phyloP scores from a whole-genome alignment of 495 filamentous ascomycete species.

The Aspergillus leporis region DNA sequence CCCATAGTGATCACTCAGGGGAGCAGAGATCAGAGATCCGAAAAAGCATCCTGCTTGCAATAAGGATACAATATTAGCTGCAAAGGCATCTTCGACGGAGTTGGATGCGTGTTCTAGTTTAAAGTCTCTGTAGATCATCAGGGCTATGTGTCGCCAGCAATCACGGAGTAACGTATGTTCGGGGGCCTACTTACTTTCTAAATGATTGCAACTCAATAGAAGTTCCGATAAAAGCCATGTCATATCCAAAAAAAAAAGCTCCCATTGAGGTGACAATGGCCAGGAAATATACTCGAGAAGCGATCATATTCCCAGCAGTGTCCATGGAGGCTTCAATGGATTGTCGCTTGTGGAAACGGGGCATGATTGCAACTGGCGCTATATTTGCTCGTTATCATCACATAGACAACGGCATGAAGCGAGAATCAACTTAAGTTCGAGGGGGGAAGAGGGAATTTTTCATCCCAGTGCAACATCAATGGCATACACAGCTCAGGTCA shows the following conservation, averaged over 20 bases:
- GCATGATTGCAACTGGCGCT: not conserved
- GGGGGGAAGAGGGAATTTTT: not conserved
- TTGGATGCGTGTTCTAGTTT: constrained; percentile 11
- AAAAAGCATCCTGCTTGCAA: constrained; percentile 21
- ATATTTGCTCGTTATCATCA: not conserved
- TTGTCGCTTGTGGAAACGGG: not conserved
- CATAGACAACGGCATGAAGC: not conserved
- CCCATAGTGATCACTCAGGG: constrained; percentile 13
- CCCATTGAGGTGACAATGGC: constrained; percentile 23
- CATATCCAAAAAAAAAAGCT: constrained; percentile 23
- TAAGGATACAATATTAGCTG: constrained; percentile 19
- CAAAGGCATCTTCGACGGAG: constrained; percentile 12
- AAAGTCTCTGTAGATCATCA: constrained; percentile 13
- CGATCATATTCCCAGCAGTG: not conserved
- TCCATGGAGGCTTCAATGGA: not conserved
- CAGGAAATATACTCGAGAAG: constrained; percentile 17
- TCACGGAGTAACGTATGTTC: no score
- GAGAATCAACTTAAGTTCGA: not conserved
- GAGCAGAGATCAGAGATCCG: constrained; percentile 13
- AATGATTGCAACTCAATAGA: constrained; percentile 18
- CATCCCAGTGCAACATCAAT: not conserved
- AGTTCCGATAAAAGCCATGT: constrained; percentile 25
- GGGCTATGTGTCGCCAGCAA: no score
- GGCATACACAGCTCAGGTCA: not conserved
- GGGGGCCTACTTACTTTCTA: constrained; percentile 5